Conservation (phyloP, 2,329 filamentous ascomycete genomes). For the Fusarium sp. region DNA sequence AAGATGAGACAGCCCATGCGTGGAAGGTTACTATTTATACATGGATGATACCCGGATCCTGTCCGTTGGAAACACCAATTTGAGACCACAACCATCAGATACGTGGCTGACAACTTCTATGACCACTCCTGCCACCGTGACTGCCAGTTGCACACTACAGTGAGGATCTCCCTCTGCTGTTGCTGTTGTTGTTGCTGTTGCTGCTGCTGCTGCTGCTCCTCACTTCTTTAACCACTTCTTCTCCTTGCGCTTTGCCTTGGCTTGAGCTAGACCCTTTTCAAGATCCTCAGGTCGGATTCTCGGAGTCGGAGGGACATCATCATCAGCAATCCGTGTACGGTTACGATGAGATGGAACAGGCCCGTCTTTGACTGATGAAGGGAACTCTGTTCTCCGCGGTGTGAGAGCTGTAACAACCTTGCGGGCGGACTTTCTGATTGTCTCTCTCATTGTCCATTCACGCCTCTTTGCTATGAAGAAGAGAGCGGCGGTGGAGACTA, state of each 20-base stretch:
- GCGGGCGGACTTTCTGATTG: slow-evolving; percentile 73
- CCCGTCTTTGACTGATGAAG: slow-evolving; percentile 63
- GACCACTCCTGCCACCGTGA: background rate
- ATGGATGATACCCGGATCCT: slow-evolving; percentile 47
- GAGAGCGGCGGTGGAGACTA: slow-evolving; percentile 72
- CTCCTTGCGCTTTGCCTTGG: slow-evolving; percentile 51
- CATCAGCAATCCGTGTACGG: slow-evolving; percentile 58
- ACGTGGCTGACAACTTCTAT: background rate
- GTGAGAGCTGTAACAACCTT: slow-evolving; percentile 71
- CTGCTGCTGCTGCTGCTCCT: background rate
- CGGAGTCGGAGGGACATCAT: slow-evolving; percentile 70
- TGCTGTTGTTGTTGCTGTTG: background rate
- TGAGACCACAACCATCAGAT: slow-evolving; percentile 13
- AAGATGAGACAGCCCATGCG: slow-evolving; percentile 38
- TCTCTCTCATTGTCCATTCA: slow-evolving; percentile 82
- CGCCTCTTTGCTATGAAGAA: slow-evolving; percentile 87
- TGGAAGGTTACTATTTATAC: slow-evolving; percentile 44
- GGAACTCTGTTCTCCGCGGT: slow-evolving; percentile 70
- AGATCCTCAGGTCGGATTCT: slow-evolving; percentile 64
- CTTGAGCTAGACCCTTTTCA: slow-evolving; percentile 64
- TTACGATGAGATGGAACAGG: slow-evolving; percentile 45
- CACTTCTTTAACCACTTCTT: slow-evolving; percentile 40
- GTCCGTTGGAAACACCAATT: slow-evolving; percentile 37
- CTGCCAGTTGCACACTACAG: background rate
- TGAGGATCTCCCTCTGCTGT: background rate